A percentile compares a stretch with the other conserved stretches of the same genome.
phyloP scores from a whole-genome alignment of 306 rosid species.

The Begonia peltatifolia region DNA sequence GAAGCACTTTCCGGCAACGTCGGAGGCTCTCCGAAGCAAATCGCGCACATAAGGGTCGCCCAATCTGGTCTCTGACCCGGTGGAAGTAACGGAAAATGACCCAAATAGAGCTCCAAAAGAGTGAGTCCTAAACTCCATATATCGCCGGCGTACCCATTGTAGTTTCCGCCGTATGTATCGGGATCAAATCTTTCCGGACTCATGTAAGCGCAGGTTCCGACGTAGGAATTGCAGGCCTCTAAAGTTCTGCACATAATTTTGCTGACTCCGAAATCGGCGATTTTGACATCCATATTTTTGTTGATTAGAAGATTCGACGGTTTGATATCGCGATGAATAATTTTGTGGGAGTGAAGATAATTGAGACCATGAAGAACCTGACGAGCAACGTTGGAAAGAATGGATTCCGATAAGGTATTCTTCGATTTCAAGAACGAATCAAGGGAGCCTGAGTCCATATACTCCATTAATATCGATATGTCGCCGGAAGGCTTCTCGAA shows the following conservation, averaged over 20 bases:
- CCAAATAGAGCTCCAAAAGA: slow-evolving; percentile 68
- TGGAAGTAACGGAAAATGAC: slow-evolving; percentile 76
- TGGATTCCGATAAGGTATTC: slow-evolving; percentile 46
- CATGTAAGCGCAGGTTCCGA: slow-evolving; percentile 96
- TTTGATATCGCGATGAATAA: slow-evolving; percentile 78
- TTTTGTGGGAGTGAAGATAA: slow-evolving; percentile 62
- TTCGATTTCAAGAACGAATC: slow-evolving; percentile 24
- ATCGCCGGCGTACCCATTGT: slow-evolving; percentile 68
- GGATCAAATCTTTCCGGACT: slow-evolving; percentile 97
- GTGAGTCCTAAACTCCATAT: slow-evolving; percentile 91
- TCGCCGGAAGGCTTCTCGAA: slow-evolving; percentile 79
- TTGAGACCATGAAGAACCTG: slow-evolving; percentile 56
- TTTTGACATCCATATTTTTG: slow-evolving; percentile 41
- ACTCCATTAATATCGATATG: slow-evolving; percentile 62
- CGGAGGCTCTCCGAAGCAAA: slow-evolving; percentile 78
- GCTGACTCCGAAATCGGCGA: slow-evolving; percentile 85
- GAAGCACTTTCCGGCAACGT: slow-evolving; percentile 43
- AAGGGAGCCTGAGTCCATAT: slow-evolving; percentile 54
- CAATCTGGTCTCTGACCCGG: slow-evolving; percentile 86
- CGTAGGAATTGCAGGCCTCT: slow-evolving; percentile 73
- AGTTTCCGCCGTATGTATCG: slow-evolving; percentile 55
- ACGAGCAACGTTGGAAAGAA: slow-evolving; percentile 41
- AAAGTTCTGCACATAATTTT: slow-evolving; percentile 57
- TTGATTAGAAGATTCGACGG: slow-evolving; percentile 65
- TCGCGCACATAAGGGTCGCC: slow-evolving; percentile 82